Base-by-base conservation (phyloP, 257 asterid species). In the Plantago elongata region DNA sequence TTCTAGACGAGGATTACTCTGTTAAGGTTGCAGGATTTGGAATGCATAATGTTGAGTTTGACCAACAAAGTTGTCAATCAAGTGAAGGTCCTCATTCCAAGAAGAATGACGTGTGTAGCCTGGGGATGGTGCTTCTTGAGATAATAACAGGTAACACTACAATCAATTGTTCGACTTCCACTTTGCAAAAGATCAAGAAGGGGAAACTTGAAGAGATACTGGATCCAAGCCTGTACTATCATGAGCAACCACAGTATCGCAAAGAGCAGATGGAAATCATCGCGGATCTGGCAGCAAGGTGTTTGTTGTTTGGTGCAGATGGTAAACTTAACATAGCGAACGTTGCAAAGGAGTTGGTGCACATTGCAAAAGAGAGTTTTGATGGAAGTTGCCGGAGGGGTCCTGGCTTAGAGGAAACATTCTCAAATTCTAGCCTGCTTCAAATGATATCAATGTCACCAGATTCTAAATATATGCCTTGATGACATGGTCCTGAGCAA, bases 401-500 rank as follows among this genome's bases (percentile, higher is more conserved):
- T 4, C 75, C 88, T 37, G 77, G 71, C 3, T 73, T 83, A 64
- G 90, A 81, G 77, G 92, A 83, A 57, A 86, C 92, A 3, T 86
- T 83, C 66, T 86, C 95, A 6, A 86, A 86, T 70, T 83, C 95
- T 5, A 86, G 95, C 67, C 85, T 86, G 12, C 95, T 86, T 22
- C 91, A 86, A 58, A 86, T 86, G 95, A 81, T 83, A 73, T 86
- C 95, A 0, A 81, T 83, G 89, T 86, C 92, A 7, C 95, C 90
- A n/a, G 95, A 86, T 72, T 86, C 95, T 27, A 62, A 69, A 50
- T 67, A 78, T 63, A 54, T 77, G 66, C 87, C 88, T 64, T 72
- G 55, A 65, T 14, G 15, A 27, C 34, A 40, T 34, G 34, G 5
- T 11, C 34, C n/a, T 54, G 59, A 40, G 14, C 11, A 54, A 13